Evolutionary conservation across 768 basidiomycete species (phyloP).

Genomic region (Podaxis mareebaensis): DNA sequence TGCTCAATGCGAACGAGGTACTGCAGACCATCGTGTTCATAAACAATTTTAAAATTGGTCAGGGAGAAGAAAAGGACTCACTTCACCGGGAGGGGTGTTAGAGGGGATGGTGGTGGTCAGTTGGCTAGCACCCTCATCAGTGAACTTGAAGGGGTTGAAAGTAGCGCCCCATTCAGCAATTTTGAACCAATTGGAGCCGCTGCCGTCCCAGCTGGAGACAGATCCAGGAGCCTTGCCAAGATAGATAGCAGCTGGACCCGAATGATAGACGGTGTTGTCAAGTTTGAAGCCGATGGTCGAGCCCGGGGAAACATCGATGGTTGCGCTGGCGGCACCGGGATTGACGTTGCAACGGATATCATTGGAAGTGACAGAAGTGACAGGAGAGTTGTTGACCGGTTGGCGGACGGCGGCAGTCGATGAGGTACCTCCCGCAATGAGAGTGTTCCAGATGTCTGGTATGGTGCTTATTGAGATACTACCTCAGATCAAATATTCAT

Average conservation of each 20-base stretch:
- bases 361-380: constrained; percentile 29
- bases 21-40: constrained; percentile 25
- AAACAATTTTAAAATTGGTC: constrained; percentile 34
- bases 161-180: background rate
- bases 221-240: constrained; percentile 47
- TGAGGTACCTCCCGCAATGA: constrained; percentile 29
- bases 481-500: background rate
- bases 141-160: constrained; percentile 30
- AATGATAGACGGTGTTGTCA: constrained; percentile 44
- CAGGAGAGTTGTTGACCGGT: constrained; percentile 35
- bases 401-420: constrained; percentile 32
- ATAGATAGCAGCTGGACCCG: constrained; percentile 45
- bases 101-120: background rate
- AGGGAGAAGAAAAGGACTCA: constrained; percentile 29
- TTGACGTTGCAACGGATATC: constrained; percentile 38
- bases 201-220: constrained; percentile 39
- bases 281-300: constrained; percentile 39
- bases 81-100: background rate
- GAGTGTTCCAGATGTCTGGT: constrained; percentile 30
- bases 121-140: constrained; percentile 30
- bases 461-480: background rate
- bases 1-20: constrained; percentile 40
- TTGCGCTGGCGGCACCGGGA: constrained; percentile 34
- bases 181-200: constrained; percentile 46
- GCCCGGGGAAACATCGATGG: constrained; percentile 40